A percentile compares a stretch with the other conserved stretches of the same genome.
These are phyloP conservation scores for Pestalotiopsis fici DNA, from an alignment of 2,329 filamentous ascomycete species.

Conservation along the genomic window DNA sequence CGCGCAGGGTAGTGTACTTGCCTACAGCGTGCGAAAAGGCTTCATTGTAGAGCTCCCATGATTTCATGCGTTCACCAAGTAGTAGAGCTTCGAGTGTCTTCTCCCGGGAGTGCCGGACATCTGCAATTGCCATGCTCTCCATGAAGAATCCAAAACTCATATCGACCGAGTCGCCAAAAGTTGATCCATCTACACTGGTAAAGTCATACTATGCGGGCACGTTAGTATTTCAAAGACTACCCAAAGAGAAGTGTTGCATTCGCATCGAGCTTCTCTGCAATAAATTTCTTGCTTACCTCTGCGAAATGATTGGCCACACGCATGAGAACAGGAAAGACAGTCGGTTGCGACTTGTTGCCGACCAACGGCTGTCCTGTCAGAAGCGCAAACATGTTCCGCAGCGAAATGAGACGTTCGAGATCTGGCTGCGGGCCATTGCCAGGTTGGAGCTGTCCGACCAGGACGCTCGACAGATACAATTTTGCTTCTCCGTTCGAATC, in stretches of 20 bases:
- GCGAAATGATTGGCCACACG: slow-evolving; percentile 54
- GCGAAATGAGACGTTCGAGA: slow-evolving; percentile 57
- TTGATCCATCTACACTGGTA: slow-evolving; percentile 54
- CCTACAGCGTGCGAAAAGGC: slow-evolving; percentile 90
- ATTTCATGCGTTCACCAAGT: slow-evolving; percentile 86
- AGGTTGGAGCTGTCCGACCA: slow-evolving; percentile 35
- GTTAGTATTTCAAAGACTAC: neutral
- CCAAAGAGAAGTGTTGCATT: neutral
- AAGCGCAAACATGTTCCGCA: slow-evolving; percentile 68
- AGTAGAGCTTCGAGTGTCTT: slow-evolving; percentile 88
- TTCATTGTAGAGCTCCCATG: slow-evolving; percentile 80
- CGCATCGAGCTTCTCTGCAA: neutral
- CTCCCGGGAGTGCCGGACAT: slow-evolving; percentile 79
- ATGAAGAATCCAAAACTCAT: slow-evolving; percentile 74
- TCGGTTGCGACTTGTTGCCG: slow-evolving; percentile 53
- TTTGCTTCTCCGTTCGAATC: slow-evolving; percentile 42
- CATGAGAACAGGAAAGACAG: slow-evolving; percentile 55
- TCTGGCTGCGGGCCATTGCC: slow-evolving; percentile 36
- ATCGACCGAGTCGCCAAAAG: slow-evolving; percentile 61
- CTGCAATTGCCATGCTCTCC: slow-evolving; percentile 74
- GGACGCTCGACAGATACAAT: slow-evolving; percentile 55
- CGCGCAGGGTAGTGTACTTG: slow-evolving; percentile 74
- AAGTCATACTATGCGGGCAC: slow-evolving; percentile 46
- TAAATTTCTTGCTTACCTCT: slow-evolving; percentile 26
- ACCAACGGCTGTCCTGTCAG: slow-evolving; percentile 65